phyloP scores from a whole-genome alignment of 768 basidiomycete genomes.

The Suillus bovinus region DNA sequence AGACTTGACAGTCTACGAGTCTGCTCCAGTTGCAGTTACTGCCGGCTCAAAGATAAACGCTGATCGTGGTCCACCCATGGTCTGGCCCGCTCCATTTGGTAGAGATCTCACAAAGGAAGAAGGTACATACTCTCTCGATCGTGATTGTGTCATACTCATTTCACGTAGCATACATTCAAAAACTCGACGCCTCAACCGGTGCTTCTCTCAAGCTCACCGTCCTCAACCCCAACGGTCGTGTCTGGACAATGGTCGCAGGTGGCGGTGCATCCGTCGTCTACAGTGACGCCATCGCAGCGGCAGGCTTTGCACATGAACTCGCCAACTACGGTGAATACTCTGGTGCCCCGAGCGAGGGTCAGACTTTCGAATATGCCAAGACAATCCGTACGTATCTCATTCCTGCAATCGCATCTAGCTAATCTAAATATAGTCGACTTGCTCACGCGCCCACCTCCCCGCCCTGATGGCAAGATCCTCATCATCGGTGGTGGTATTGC shows the following conservation, averaged over 20 bases:
- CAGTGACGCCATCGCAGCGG: slow-evolving; percentile 81
- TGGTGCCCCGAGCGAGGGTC: slow-evolving; percentile 95
- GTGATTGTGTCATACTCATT: neutral
- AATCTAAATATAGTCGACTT: slow-evolving; percentile 66
- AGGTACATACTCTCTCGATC: slow-evolving; percentile 13
- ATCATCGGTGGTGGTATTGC: slow-evolving; percentile 99
- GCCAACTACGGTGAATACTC: slow-evolving; percentile 99
- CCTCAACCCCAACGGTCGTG: slow-evolving; percentile 88
- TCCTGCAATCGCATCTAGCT: slow-evolving; percentile 6
- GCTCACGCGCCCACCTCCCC: slow-evolving; percentile 86
- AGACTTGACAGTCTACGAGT: slow-evolving; percentile 76
- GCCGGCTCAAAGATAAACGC: slow-evolving; percentile 61
- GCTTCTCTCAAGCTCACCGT: slow-evolving; percentile 98
- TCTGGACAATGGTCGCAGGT: slow-evolving; percentile 99
- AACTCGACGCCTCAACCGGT: slow-evolving; percentile 95
- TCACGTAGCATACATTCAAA: slow-evolving; percentile 86
- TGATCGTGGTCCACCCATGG: slow-evolving; percentile 98
- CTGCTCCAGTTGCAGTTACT: slow-evolving; percentile 36
- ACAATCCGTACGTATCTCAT: slow-evolving; percentile 72
- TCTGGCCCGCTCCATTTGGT: slow-evolving; percentile 93
- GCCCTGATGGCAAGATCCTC: slow-evolving; percentile 92
- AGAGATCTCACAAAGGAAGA: slow-evolving; percentile 98
- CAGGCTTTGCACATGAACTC: slow-evolving; percentile 95
- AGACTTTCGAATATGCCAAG: slow-evolving; percentile 99
- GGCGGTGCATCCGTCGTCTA: slow-evolving; percentile 81